These are phyloP conservation scores for Carex littledalei DNA, from an alignment of 176 grass and related monocot species.

Conservation along the genomic window DNA sequence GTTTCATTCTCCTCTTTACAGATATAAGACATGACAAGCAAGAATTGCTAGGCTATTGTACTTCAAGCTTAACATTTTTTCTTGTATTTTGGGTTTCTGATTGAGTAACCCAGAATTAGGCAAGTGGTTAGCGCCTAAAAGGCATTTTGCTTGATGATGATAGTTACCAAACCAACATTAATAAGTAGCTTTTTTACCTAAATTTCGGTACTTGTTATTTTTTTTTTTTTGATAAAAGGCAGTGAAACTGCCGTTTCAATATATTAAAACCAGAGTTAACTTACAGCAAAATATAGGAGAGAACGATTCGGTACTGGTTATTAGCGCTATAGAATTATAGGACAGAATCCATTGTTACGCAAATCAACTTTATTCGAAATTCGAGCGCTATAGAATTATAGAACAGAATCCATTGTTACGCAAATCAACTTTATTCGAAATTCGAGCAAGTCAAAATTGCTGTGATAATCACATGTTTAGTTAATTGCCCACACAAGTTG, in stretches of 20 bases:
- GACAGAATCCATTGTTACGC: not conserved
- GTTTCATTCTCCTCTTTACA: not conserved
- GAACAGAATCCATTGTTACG: not conserved
- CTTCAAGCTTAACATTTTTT: not conserved
- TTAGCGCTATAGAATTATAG: not conserved
- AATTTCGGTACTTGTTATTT: not conserved
- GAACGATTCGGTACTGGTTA: too few species aligned
- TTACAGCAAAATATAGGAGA: too few species aligned
- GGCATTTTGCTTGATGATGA: not conserved
- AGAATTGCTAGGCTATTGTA: conserved; percentile 1
- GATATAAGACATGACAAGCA: not conserved
- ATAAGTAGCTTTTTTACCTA: not conserved
- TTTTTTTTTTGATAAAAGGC: too few species aligned
- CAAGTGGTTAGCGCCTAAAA: not conserved
- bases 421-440: not conserved
- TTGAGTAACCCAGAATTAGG: not conserved
- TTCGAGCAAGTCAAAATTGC: not conserved
- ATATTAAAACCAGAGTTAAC: too few species aligned
- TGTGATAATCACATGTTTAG: not conserved
- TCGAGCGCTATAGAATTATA: not conserved
- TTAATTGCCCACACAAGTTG: not conserved
- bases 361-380: not conserved
- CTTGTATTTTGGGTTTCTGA: not conserved
- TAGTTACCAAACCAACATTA: not conserved
- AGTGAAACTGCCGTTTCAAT: too few species aligned